These are phyloP conservation scores for Amanita molliuscula DNA, from an alignment of 768 basidiomycete genomes.

Conservation along the genomic window DNA sequence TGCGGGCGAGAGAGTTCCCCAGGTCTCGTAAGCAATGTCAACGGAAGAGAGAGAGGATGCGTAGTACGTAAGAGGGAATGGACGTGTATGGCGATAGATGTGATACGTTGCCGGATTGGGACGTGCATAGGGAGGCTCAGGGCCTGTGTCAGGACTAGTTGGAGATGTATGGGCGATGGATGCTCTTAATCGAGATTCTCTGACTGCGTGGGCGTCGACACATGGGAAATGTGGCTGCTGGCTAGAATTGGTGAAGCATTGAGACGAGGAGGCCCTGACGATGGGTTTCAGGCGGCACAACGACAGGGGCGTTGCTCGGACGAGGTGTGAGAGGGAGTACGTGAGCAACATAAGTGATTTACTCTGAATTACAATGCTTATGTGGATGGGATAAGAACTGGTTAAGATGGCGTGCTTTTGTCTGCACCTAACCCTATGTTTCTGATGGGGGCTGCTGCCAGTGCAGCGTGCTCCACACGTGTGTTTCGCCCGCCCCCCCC, in stretches of 20 bases:
- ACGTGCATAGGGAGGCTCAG: conserved; percentile 76
- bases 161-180: conserved; percentile 15
- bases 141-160: conserved; percentile 40
- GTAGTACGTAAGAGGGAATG: conserved; percentile 55
- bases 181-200: conserved; percentile 43
- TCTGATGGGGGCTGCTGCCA: neutral
- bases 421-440: conserved; percentile 3
- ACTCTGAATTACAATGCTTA: no score
- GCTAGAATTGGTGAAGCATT: conserved; percentile 1
- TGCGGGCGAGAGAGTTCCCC: conserved; percentile 76
- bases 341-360: neutral
- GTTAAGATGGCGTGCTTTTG: neutral
- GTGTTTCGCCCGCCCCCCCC: conserved; percentile 22
- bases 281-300: neutral
- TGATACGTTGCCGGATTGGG: conserved; percentile 69
- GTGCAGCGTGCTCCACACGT: conserved; percentile 36
- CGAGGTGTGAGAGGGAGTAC: conserved; percentile 8
- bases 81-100: conserved; percentile 48
- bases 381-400: neutral
- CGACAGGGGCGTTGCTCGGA: neutral
- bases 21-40: conserved; percentile 94
- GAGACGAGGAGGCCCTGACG: conserved; percentile 7
- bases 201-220: conserved; percentile 70
- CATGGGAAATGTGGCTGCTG: conserved; percentile 50
- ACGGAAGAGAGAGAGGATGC: conserved; percentile 50